phyloP scores from a whole-genome alignment of 495 filamentous ascomycete species.

The Neurospora intermedia region DNA sequence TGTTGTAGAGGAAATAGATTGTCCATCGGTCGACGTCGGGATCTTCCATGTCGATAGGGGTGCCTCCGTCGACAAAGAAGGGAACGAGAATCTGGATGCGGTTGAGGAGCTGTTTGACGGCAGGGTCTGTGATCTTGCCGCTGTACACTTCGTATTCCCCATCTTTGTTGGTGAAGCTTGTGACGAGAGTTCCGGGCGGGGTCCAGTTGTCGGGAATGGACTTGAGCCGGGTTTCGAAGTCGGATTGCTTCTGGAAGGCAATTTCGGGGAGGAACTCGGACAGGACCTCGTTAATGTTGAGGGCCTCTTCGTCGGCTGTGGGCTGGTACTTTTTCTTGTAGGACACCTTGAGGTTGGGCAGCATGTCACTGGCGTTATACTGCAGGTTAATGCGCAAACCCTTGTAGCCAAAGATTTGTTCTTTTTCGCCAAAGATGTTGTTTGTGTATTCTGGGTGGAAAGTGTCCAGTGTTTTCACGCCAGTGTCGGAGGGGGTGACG shows the following conservation, averaged over 20 bases:
- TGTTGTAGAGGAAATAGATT: conserved; percentile 73
- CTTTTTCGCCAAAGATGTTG: conserved; percentile 81
- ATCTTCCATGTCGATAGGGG: conserved; percentile 58
- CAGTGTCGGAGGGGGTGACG: conserved; percentile 44
- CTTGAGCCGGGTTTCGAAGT: conserved; percentile 50
- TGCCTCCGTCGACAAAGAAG: conserved; percentile 86
- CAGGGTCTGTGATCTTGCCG: conserved; percentile 38
- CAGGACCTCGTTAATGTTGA: conserved; percentile 55
- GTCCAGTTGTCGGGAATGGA: conserved; percentile 46
- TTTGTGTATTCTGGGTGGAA: conserved; percentile 88
- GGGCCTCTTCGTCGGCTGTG: conserved; percentile 57
- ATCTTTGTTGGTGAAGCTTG: conserved; percentile 25
- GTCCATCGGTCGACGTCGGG: conserved; percentile 75
- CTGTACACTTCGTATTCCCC: conserved; percentile 43
- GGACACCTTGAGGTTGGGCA: conserved; percentile 58
- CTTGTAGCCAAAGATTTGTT: conserved; percentile 85
- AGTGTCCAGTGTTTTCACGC: conserved; percentile 45
- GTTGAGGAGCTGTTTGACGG: conserved; percentile 53
- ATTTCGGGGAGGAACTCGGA: conserved; percentile 57
- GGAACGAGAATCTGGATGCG: conserved; percentile 77
- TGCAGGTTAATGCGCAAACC: conserved; percentile 62
- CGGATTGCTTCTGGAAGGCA: conserved; percentile 48
- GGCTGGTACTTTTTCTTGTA: conserved; percentile 65
- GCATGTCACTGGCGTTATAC: conserved; percentile 74
- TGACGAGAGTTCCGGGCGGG: conserved; percentile 40